Conservation (phyloP, 2,329 filamentous ascomycete genomes). For the Fusarium newnesense region DNA sequence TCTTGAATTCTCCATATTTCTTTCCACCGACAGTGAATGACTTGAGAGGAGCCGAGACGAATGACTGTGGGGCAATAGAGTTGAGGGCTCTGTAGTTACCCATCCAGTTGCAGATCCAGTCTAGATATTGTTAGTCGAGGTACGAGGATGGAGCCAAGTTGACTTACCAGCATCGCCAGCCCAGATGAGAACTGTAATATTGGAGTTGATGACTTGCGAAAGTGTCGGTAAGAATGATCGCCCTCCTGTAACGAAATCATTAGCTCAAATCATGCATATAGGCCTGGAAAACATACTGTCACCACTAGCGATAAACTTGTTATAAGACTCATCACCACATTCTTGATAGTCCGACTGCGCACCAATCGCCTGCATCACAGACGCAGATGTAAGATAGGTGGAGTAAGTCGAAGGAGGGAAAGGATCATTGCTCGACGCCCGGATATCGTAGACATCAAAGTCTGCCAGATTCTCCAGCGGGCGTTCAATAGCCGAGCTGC, state of each 20-base stretch:
- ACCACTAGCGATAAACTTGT: conserved; percentile 32
- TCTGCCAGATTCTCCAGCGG: conserved; percentile 35
- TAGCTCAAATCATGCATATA: background rate
- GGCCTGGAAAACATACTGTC: conserved; percentile 31
- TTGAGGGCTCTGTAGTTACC: conserved; percentile 59
- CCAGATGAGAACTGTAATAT: conserved; percentile 62
- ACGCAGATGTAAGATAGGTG: conserved; percentile 20
- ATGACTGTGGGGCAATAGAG: conserved; percentile 54
- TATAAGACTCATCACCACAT: conserved; percentile 24
- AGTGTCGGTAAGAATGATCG: conserved; percentile 57
- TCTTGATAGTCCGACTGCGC: conserved; percentile 34
- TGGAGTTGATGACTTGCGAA: conserved; percentile 56
- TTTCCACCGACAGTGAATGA: conserved; percentile 60
- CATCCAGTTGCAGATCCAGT: conserved; percentile 69
- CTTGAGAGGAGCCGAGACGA: conserved; percentile 46
- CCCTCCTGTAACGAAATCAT: conserved; percentile 42
- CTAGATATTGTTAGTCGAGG: conserved; percentile 38
- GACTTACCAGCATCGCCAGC: conserved; percentile 61
- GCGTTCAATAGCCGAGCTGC: conserved; percentile 32
- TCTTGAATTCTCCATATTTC: conserved; percentile 61
- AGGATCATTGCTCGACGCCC: conserved; percentile 38
- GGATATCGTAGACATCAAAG: conserved; percentile 60
- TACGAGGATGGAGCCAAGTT: no score
- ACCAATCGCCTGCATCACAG: conserved; percentile 35
- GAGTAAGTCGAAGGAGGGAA: conserved; percentile 34